phyloP scores from a whole-genome alignment of 768 basidiomycete species.

The Fomitopsis serialis region DNA sequence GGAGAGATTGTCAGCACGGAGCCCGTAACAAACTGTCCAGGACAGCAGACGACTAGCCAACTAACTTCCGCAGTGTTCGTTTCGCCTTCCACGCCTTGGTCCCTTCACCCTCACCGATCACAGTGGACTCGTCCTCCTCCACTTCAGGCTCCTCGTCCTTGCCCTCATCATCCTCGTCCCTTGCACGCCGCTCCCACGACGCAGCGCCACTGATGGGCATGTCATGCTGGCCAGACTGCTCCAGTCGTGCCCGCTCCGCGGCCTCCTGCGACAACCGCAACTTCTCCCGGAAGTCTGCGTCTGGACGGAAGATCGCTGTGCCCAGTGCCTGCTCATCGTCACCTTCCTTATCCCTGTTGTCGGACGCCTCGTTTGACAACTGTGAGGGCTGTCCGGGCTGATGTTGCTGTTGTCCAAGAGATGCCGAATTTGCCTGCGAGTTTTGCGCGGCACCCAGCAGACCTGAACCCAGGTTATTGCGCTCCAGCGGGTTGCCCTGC shows the following conservation, averaged over 20 bases:
- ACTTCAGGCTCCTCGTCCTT: constrained; percentile 68
- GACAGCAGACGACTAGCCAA: constrained; percentile 17
- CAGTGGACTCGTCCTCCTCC: constrained; percentile 53
- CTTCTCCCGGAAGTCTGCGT: constrained; percentile 85
- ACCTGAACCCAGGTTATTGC: constrained; percentile 36
- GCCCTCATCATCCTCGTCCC: constrained; percentile 58
- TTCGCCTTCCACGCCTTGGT: constrained; percentile 81
- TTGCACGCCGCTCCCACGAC: constrained; percentile 47
- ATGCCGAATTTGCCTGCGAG: constrained; percentile 22
- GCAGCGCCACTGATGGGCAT: constrained; percentile 30
- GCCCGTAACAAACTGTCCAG: not conserved
- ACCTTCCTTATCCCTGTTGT: constrained; percentile 35
- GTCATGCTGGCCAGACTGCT: constrained; percentile 25
- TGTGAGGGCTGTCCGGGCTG: constrained; percentile 19
- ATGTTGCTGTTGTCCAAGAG: constrained; percentile 23
- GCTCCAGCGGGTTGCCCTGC: constrained; percentile 44
- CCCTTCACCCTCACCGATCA: constrained; percentile 63
- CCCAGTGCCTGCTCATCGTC: constrained; percentile 44
- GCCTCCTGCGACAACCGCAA: constrained; percentile 60
- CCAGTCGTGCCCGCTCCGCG: constrained; percentile 44
- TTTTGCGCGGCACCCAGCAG: constrained; percentile 35
- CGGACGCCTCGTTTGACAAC: constrained; percentile 25
- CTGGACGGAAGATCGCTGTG: constrained; percentile 86
- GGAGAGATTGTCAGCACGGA: constrained; percentile 9
- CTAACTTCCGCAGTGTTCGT: constrained; percentile 85